A percentile compares a stretch with the other conserved stretches of the same genome.
Evolutionary conservation across 2,329 filamentous ascomycete genomes (phyloP).

Genomic region (Fusarium nelsonii): DNA sequence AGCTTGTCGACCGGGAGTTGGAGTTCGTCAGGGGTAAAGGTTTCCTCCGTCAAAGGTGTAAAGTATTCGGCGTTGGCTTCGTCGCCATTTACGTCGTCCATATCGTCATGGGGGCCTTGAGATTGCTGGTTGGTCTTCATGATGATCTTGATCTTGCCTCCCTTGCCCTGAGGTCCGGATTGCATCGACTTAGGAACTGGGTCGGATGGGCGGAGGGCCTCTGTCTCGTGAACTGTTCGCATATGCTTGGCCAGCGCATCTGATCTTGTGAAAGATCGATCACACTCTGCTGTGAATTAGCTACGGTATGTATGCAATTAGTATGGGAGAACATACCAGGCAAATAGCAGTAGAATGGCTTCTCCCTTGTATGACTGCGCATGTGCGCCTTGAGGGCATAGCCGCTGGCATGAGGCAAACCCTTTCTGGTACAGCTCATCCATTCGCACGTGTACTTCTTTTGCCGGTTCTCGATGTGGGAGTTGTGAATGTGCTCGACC

Average conservation of each 20-base stretch:
- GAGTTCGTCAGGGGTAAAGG: conserved; percentile 76
- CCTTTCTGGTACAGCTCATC: conserved; percentile 89
- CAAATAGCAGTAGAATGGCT: conserved; percentile 96
- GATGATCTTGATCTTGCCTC: conserved; percentile 71
- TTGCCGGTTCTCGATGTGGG: conserved; percentile 91
- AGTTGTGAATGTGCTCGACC: conserved; percentile 88
- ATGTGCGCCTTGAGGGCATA: conserved; percentile 98
- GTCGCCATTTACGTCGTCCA: conserved; percentile 68
- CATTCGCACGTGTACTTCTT: conserved; percentile 99
- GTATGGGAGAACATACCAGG: conserved; percentile 73
- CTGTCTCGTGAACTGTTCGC: conserved; percentile 97
- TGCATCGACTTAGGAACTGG: conserved; percentile 79
- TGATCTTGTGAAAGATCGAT: conserved; percentile 94
- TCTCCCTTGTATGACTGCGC: conserved; percentile 97
- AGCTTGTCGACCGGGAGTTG: conserved; percentile 70
- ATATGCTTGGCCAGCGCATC: conserved; percentile 98
- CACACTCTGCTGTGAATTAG: conserved; percentile 77
- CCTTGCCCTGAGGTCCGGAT: conserved; percentile 58
- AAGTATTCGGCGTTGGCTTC: conserved; percentile 70
- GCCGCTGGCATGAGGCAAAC: conserved; percentile 90
- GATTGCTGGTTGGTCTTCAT: conserved; percentile 69
- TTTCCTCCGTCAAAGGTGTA: conserved; percentile 66
- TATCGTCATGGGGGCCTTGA: conserved; percentile 68
- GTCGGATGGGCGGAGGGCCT: conserved; percentile 85
- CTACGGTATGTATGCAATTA: background rate